Conservation (phyloP, 2,329 filamentous ascomycete species). For the Colletotrichum sp. region DNA sequence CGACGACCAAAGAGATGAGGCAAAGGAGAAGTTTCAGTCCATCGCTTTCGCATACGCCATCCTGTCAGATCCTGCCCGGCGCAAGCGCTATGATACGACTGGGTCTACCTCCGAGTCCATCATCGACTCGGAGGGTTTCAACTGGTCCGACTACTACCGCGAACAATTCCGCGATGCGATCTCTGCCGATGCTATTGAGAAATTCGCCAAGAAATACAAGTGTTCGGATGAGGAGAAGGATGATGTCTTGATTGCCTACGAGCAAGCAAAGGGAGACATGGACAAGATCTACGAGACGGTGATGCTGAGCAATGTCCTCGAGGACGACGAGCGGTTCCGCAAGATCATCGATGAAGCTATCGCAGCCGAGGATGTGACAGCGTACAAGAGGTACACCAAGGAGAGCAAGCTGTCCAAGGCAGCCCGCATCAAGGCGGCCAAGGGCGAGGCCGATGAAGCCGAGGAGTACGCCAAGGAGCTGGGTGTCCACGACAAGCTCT, state of each 20-base stretch:
- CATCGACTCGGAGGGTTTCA: conserved; percentile 79
- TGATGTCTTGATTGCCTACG: conserved; percentile 80
- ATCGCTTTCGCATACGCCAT: conserved; percentile 95
- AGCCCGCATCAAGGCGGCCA: conserved; percentile 64
- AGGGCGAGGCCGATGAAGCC: conserved; percentile 74
- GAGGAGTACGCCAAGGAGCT: conserved; percentile 77
- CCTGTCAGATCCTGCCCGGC: conserved; percentile 80
- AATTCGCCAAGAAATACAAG: conserved; percentile 81
- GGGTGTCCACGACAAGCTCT: conserved; percentile 74
- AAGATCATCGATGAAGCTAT: conserved; percentile 84
- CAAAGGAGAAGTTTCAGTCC: conserved; percentile 84
- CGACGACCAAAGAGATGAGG: conserved; percentile 69
- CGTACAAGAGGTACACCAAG: conserved; percentile 71
- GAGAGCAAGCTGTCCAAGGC: conserved; percentile 72
- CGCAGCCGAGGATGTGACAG: conserved; percentile 66
- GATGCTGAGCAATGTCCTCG: conserved; percentile 83
- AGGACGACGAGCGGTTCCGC: conserved; percentile 87
- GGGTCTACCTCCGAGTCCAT: conserved; percentile 88
- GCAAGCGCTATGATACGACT: conserved; percentile 87
- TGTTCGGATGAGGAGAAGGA: conserved; percentile 82
- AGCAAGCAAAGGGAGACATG: conserved; percentile 75
- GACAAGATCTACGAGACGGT: conserved; percentile 78
- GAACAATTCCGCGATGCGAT: conserved; percentile 82
- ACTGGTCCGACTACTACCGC: conserved; percentile 90
- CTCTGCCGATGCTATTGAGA: conserved; percentile 74